Percentiles rank a stretch among this genome's conserved stretches.
These are phyloP conservation scores for Trichophyton benhamiae DNA, from an alignment of 2,329 filamentous ascomycete genomes.

Conservation along the genomic window DNA sequence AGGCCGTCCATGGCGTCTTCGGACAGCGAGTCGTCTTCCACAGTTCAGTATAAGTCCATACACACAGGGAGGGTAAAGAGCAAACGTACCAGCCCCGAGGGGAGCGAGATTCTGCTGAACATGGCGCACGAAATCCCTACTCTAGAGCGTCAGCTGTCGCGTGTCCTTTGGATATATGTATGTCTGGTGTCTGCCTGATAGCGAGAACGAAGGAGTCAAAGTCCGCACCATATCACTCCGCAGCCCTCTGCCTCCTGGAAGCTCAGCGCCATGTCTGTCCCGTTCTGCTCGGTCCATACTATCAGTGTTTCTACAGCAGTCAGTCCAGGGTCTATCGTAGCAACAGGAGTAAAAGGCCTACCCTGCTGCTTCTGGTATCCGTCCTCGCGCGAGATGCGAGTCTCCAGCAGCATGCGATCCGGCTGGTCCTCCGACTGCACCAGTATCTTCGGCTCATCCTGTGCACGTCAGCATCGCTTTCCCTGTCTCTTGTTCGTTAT, in stretches of 20 bases:
- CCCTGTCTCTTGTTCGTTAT: slow-evolving; percentile 22
- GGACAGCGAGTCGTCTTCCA: slow-evolving; percentile 75
- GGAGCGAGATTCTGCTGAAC: slow-evolving; percentile 63
- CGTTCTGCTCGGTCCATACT: slow-evolving; percentile 89
- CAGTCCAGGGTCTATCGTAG: slow-evolving; percentile 4
- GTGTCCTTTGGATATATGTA: not conserved
- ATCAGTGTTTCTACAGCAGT: slow-evolving; percentile 70
- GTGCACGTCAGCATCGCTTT: slow-evolving; percentile 36
- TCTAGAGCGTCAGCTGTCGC: slow-evolving; percentile 17
- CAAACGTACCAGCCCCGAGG: slow-evolving; percentile 46
- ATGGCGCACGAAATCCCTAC: slow-evolving; percentile 79
- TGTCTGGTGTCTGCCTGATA: slow-evolving; percentile 12
- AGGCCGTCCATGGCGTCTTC: slow-evolving; percentile 72
- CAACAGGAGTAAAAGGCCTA: slow-evolving; percentile 25
- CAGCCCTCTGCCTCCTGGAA: slow-evolving; percentile 97
- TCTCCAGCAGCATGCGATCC: slow-evolving; percentile 70
- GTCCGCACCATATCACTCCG: slow-evolving; percentile 65
- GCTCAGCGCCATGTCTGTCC: slow-evolving; percentile 91
- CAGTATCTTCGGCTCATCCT: slow-evolving; percentile 75
- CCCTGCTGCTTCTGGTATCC: slow-evolving; percentile 98
- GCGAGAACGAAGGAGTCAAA: no score
- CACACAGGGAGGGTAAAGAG: not conserved
- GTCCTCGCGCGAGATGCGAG: slow-evolving; percentile 83
- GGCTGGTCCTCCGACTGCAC: slow-evolving; percentile 92
- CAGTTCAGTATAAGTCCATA: no score